These are phyloP conservation scores for Solanum sejunctum DNA, from an alignment of 257 asterid species.

Conservation along the genomic window DNA sequence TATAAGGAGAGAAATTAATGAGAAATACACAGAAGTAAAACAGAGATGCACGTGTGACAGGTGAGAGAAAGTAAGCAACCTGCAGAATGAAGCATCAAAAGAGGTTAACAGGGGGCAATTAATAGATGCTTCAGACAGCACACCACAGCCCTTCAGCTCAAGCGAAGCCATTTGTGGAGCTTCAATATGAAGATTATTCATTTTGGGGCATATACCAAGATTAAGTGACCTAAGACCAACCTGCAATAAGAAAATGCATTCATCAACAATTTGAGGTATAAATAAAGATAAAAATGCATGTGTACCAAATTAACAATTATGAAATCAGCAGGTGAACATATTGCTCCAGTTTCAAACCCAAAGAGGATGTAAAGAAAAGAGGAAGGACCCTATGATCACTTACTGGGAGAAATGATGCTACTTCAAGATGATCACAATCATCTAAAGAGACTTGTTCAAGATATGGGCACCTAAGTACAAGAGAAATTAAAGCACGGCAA, in stretches of 20 bases:
- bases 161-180: slow-evolving; percentile 88
- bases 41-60: neutral
- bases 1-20: neutral
- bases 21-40: neutral
- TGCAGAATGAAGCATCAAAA: slow-evolving; percentile 97
- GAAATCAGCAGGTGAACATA: neutral
- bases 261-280: neutral
- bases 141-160: slow-evolving; percentile 97
- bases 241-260: slow-evolving; percentile 19
- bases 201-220: slow-evolving; percentile 95
- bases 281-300: neutral
- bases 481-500: slow-evolving; percentile 81
- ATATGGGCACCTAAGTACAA: slow-evolving; percentile 66
- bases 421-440: slow-evolving; percentile 97
- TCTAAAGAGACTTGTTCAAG: slow-evolving; percentile 83
- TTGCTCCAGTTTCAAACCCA: neutral
- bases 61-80: slow-evolving; percentile 24
- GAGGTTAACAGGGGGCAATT: slow-evolving; percentile 76
- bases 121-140: slow-evolving; percentile 66
- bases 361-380: neutral
- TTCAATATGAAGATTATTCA: slow-evolving; percentile 57
- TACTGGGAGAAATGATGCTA: slow-evolving; percentile 82
- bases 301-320: neutral
- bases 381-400: slow-evolving; percentile 14
- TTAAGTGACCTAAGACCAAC: slow-evolving; percentile 88